These are phyloP conservation scores for Platanus orientalis DNA, from an alignment of 164 flowering plant genomes.

Conservation along the genomic window DNA sequence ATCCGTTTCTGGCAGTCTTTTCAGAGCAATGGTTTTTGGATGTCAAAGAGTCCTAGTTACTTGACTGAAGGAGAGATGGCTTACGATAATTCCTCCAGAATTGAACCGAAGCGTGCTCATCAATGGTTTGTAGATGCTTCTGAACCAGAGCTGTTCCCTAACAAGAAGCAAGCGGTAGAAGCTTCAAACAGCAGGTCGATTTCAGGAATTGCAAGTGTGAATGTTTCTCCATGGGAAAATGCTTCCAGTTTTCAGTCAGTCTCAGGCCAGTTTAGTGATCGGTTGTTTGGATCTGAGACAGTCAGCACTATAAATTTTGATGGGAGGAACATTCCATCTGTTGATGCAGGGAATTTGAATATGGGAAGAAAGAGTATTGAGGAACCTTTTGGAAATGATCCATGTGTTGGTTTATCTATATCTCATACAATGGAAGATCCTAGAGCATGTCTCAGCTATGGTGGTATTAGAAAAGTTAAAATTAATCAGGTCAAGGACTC, in stretches of 20 bases:
- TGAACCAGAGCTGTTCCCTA: constrained; percentile 30
- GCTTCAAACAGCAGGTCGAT: constrained; percentile 20
- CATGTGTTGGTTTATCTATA: constrained; percentile 40
- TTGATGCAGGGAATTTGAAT: constrained; percentile 19
- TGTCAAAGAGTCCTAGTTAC: constrained; percentile 20
- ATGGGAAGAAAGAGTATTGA: constrained; percentile 23
- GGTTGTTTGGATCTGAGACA: constrained; percentile 39
- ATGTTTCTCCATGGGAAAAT: constrained; percentile 44
- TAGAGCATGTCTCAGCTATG: constrained; percentile 31
- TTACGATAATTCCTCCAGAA: constrained; percentile 24
- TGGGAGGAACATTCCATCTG: constrained; percentile 15
- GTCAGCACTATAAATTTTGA: constrained; percentile 19
- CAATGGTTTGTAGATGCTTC: constrained; percentile 45
- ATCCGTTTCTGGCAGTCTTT: constrained; percentile 15
- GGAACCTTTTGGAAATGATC: constrained; percentile 34
- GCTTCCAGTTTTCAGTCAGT: constrained; percentile 28
- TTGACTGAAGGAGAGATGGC: constrained; percentile 23
- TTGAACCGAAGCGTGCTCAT: constrained; percentile 36
- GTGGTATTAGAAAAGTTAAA: constrained; percentile 50
- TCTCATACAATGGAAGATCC: constrained; percentile 45
- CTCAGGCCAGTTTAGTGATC: constrained; percentile 35
- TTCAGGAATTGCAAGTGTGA: constrained; percentile 26
- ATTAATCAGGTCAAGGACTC: constrained; percentile 47
- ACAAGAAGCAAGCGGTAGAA: constrained; percentile 37
- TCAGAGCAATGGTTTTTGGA: constrained; percentile 21